phyloP scores from a whole-genome alignment of 306 rosid species.

The Pyrus bretschneideri region DNA sequence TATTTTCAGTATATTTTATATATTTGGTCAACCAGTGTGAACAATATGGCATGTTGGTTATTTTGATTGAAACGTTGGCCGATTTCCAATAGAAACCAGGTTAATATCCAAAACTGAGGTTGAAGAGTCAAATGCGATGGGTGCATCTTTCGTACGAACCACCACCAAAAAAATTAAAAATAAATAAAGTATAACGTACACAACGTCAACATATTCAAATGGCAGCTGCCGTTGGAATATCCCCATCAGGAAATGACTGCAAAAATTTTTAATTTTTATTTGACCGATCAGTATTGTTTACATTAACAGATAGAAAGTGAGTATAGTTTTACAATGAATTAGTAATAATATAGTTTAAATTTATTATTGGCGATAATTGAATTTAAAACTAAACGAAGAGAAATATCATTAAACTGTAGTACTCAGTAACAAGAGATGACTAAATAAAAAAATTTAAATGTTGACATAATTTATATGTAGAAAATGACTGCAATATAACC shows the following conservation, averaged over 20 bases:
- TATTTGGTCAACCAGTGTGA: too few relatives aligned
- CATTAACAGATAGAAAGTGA: fast-evolving
- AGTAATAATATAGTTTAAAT: too few relatives aligned
- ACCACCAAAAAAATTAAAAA: background rate
- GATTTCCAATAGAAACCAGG: background rate
- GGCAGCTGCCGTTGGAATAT: background rate
- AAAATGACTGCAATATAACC: too few relatives aligned
- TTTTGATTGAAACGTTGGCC: background rate
- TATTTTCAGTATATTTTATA: too few relatives aligned
- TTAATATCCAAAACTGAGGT: background rate
- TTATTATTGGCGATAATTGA: fast-evolving
- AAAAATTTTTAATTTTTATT: too few relatives aligned
- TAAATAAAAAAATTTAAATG: too few relatives aligned
- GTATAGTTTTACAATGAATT: too few relatives aligned
- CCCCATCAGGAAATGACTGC: background rate
- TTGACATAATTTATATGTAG: too few relatives aligned
- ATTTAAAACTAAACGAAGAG: too few relatives aligned
- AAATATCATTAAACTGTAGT: fast-evolving
- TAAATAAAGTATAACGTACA: background rate
- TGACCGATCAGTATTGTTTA: too few relatives aligned
- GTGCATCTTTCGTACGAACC: background rate
- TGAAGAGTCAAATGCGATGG: background rate
- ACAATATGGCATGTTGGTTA: conserved; percentile 5
- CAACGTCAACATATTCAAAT: background rate
- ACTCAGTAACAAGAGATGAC: too few relatives aligned